Base-by-base conservation (phyloP, 1,284 basidiomycete species). In the Sanguinoderma infundibulare region DNA sequence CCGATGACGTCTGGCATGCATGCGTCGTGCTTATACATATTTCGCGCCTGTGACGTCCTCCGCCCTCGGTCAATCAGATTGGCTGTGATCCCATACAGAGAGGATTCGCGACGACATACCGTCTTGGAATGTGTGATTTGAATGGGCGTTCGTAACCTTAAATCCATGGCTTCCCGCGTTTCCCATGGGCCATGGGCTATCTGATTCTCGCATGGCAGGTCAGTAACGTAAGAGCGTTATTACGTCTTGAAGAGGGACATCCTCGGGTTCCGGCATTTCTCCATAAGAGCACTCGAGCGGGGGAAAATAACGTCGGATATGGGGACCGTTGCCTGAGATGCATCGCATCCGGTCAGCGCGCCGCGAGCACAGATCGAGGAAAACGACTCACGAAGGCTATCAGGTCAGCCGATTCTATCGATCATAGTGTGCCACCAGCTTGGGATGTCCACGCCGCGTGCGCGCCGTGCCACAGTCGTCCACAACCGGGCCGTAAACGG, bases 211-310 rank as follows among this genome's bases (percentile, higher is more conserved):
- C 70, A 72, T 63, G 70, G 61, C 53, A 36, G 30, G 60, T 53
- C 50, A 59, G 62, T 58, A 59, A 57, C 55, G 56, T 60, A 60
- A 55, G 34, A 59, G 40, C 53, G 55, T 52, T 42, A 67, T 54
- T 62, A 63, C 63, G 65, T 53, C 55, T 42, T 42, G 15, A 42
- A 17, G n/a, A 24, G 72, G 71, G 64, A 53, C 70, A 71, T 69
- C 66, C 64, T 73, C 72, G 70, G 68, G 39, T 42, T 63, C 67
- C 72, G 70, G 69, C 59, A 62, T 71, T 72, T 72, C 68, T 64
- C 67, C 67, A 65, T 60, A 62, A 28, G 63, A 55, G 47, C 26
- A 26, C 26, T 30, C 47, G 35, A 39, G 49, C 62, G 62, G 65
- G 65, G 62, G 65, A 67, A 67, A 67, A 60, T 36, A 22, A 40